These are phyloP conservation scores for Metarhizium sp. DNA, from an alignment of 2,329 filamentous ascomycete genomes.

Conservation along the genomic window DNA sequence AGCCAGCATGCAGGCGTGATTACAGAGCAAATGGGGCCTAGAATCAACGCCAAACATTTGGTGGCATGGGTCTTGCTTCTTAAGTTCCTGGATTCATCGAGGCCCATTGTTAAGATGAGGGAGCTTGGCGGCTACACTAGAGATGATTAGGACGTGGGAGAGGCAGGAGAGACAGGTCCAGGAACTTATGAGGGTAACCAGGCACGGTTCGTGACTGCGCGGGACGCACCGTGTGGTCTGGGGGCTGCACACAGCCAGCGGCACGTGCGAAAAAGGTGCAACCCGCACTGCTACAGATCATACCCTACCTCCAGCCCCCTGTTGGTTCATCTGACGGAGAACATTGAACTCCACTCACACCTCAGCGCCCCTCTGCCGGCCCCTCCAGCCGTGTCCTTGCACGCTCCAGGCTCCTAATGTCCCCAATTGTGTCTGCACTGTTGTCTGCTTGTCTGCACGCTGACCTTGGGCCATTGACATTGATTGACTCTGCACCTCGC, in stretches of 20 bases:
- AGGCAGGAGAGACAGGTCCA: constrained; percentile 1
- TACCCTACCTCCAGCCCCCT: constrained; percentile 20
- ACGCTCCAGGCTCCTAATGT: background rate
- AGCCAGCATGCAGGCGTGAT: background rate
- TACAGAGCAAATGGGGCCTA: background rate
- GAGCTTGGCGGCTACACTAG: background rate
- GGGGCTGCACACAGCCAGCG: rapidly evolving
- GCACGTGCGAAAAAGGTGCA: background rate
- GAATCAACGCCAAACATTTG: background rate
- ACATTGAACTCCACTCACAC: constrained; percentile 29
- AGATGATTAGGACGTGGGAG: background rate
- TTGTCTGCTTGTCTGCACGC: background rate
- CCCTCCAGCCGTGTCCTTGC: constrained; percentile 6
- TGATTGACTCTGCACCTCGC: background rate
- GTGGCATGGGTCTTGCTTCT: background rate
- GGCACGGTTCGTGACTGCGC: background rate
- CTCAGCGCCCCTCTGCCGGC: constrained; percentile 16
- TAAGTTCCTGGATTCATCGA: background rate
- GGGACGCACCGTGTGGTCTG: background rate
- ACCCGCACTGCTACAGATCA: constrained; percentile 12
- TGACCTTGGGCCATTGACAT: background rate
- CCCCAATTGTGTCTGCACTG: background rate
- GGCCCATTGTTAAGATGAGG: constrained; percentile 1
- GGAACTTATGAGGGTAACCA: constrained; percentile 1
- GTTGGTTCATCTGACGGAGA: constrained; percentile 31